Percentiles rank a stretch among this genome's conserved stretches.
These are phyloP conservation scores for Suhomyces choctaworum DNA, from an alignment of 1,139 yeast species.

Conservation along the genomic window DNA sequence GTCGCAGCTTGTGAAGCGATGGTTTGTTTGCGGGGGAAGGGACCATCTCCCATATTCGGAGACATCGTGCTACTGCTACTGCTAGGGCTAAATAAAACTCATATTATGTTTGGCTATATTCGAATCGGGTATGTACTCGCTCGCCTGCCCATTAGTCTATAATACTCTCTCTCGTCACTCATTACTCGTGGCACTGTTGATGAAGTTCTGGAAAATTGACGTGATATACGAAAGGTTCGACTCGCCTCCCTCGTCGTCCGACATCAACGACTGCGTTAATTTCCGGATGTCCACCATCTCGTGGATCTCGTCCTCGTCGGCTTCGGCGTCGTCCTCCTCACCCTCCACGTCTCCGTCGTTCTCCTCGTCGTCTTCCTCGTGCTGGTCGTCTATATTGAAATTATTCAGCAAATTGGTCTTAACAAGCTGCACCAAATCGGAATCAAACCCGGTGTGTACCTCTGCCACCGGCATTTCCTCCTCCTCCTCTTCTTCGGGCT, in stretches of 20 bases:
- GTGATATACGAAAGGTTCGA: constrained; percentile 36
- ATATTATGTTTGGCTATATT: too few relatives aligned
- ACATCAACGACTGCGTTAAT: constrained; percentile 21
- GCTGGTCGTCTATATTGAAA: constrained; percentile 31
- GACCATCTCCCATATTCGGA: too few relatives aligned
- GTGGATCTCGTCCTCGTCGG: constrained; percentile 20
- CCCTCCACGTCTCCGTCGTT: constrained; percentile 23
- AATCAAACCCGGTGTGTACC: constrained; percentile 14
- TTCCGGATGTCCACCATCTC: constrained; percentile 31
- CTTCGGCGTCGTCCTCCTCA: constrained; percentile 19
- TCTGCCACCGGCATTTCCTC: constrained; percentile 21
- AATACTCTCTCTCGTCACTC: too few relatives aligned
- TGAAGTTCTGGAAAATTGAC: constrained; percentile 42
- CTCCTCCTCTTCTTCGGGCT: constrained; percentile 47
- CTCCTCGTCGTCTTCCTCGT: constrained; percentile 24
- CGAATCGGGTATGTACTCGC: too few relatives aligned
- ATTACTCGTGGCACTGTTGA: constrained; percentile 23
- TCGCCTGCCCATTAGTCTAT: too few relatives aligned
- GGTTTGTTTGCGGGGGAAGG: too few relatives aligned
- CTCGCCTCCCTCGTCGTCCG: constrained; percentile 9
- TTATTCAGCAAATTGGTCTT: constrained; percentile 41
- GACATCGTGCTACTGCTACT: too few relatives aligned
- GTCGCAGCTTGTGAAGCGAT: too few relatives aligned
- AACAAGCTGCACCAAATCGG: constrained; percentile 32
- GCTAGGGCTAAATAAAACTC: too few relatives aligned